phyloP scores from a whole-genome alignment of 2,329 filamentous ascomycete genomes.

The Hysterium pulicare region DNA sequence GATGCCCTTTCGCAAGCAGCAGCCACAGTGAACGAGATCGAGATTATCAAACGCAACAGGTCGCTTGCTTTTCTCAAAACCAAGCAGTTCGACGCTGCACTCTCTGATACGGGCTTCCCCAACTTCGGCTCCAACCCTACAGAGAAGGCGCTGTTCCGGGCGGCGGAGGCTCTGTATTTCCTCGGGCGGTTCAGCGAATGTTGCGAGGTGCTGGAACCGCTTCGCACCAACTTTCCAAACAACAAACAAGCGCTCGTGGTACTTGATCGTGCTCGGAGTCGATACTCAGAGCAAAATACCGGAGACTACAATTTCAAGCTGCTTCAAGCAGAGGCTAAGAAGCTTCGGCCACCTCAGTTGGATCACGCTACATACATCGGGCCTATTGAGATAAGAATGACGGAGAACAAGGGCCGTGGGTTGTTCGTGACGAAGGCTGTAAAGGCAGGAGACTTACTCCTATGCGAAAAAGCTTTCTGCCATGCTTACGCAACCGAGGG shows the following conservation, averaged over 20 bases:
- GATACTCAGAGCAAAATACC: conserved; percentile 32
- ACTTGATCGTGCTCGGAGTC: conserved; percentile 14
- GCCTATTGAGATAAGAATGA: conserved; percentile 40
- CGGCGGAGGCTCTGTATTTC: conserved; percentile 44
- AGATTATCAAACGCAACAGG: conserved; percentile 35
- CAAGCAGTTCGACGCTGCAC: conserved; percentile 33
- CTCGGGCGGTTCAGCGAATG: conserved; percentile 38
- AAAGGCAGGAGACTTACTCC: conserved; percentile 48
- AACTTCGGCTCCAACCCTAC: conserved; percentile 8
- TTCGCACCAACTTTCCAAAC: conserved; percentile 26
- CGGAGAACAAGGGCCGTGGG: conserved; percentile 44
- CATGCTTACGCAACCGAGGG: conserved; percentile 40
- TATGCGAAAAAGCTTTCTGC: conserved; percentile 56
- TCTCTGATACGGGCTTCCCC: conserved; percentile 26
- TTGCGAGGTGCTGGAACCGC: conserved; percentile 27
- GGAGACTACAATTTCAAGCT: conserved; percentile 36
- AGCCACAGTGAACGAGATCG: conserved; percentile 21
- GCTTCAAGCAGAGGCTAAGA: conserved; percentile 39
- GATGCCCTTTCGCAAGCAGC: conserved; percentile 31
- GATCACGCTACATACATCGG: conserved; percentile 49
- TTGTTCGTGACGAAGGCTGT: conserved; percentile 50
- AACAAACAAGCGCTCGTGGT: conserved; percentile 25
- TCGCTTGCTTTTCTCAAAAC: conserved; percentile 33
- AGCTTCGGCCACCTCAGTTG: conserved; percentile 36
- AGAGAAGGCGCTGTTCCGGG: conserved; percentile 46